A percentile compares a stretch with the other conserved stretches of the same genome.
These are phyloP conservation scores for Podospora tetraspora DNA, from an alignment of 495 filamentous ascomycete genomes.

Conservation along the genomic window DNA sequence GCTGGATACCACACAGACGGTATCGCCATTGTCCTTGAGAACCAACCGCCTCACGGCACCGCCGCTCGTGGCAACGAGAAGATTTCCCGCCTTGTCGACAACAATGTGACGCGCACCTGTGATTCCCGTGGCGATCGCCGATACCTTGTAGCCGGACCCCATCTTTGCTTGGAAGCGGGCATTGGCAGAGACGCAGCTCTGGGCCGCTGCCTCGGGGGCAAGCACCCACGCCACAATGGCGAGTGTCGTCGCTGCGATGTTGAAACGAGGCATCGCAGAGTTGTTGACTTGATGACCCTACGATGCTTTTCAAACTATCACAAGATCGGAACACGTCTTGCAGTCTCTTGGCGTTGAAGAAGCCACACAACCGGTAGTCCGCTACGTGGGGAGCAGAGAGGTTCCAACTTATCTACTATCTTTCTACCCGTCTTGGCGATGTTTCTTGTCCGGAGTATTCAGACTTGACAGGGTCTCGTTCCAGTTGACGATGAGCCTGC, in stretches of 20 bases:
- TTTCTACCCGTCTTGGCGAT: background rate
- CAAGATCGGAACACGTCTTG: background rate
- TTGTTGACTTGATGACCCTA: background rate
- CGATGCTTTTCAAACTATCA: background rate
- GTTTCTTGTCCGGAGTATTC: background rate
- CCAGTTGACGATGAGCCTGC: background rate
- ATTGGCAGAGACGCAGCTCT: slow-evolving; percentile 16
- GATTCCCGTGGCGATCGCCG: slow-evolving; percentile 47
- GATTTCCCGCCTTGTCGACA: slow-evolving; percentile 51
- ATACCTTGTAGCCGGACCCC: slow-evolving; percentile 47
- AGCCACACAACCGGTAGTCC: background rate
- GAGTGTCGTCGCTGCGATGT: background rate
- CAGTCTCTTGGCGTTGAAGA: background rate
- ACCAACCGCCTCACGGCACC: slow-evolving; percentile 47
- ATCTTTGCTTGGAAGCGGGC: slow-evolving; percentile 33
- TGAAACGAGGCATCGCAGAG: background rate
- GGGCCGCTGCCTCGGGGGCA: slow-evolving; percentile 8
- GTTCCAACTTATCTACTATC: background rate
- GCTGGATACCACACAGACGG: slow-evolving; percentile 40
- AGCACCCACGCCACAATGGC: slow-evolving; percentile 9
- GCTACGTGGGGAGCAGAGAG: background rate
- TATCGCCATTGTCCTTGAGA: slow-evolving; percentile 43
- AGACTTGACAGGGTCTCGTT: background rate
- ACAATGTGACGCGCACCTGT: slow-evolving; percentile 47
- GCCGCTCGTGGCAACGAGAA: slow-evolving; percentile 52